These are phyloP conservation scores for Lyophyllum shimeji DNA, from an alignment of 768 basidiomycete species.

Conservation along the genomic window DNA sequence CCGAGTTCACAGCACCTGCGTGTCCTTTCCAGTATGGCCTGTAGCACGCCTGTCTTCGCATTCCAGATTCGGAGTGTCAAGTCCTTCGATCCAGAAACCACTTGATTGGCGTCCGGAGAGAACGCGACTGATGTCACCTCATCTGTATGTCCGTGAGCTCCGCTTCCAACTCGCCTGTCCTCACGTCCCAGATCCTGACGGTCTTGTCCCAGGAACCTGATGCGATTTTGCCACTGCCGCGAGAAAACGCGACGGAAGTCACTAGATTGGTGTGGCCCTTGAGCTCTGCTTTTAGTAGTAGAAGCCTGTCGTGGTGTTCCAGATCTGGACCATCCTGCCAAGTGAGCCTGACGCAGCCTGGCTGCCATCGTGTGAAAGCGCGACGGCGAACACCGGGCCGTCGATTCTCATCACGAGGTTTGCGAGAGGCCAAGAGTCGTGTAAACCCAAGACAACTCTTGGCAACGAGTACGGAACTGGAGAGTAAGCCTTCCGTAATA, in stretches of 20 bases:
- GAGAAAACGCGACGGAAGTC: background rate
- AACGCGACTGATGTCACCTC: background rate
- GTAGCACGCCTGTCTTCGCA: background rate
- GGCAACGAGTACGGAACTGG: background rate
- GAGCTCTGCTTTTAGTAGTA: background rate
- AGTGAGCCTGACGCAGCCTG: background rate
- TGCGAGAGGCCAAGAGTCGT: background rate
- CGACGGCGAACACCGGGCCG: background rate
- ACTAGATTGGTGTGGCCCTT: background rate
- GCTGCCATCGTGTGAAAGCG: background rate
- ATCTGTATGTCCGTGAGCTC: background rate
- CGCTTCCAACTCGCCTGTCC: background rate
- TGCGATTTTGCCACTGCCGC: background rate
- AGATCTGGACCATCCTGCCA: background rate
- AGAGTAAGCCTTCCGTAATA: background rate
- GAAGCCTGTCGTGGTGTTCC: background rate
- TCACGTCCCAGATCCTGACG: slow-evolving; percentile 1
- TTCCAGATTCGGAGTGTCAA: slow-evolving; percentile 5
- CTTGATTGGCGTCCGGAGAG: slow-evolving; percentile 2
- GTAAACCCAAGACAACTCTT: background rate
- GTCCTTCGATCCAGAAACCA: background rate
- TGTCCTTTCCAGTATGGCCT: slow-evolving; percentile 10
- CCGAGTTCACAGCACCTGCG: background rate
- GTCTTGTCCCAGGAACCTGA: background rate
- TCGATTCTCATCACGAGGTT: background rate